Percentiles rank a stretch among this genome's conserved stretches.
phyloP scores from a whole-genome alignment of 2,329 filamentous ascomycete genomes.

The Sarocladium kiliense region DNA sequence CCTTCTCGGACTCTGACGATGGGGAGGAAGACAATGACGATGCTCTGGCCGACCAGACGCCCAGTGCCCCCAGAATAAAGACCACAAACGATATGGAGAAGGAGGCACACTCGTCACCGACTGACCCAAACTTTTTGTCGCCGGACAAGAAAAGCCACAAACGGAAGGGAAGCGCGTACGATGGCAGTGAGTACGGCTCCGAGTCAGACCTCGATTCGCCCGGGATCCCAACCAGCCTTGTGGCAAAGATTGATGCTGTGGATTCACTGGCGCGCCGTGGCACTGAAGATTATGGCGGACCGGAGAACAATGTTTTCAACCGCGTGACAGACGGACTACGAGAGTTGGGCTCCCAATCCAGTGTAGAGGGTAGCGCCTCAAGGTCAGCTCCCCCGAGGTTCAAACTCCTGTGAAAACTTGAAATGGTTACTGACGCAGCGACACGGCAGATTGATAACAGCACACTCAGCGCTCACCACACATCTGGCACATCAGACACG shows the following conservation, averaged over 20 bases:
- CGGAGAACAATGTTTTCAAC: conserved; percentile 61
- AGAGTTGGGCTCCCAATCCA: conserved; percentile 68
- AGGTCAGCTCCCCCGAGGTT: conserved; percentile 43
- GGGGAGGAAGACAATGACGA: conserved; percentile 47
- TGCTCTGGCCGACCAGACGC: conserved; percentile 16
- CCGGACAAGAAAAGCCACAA: conserved; percentile 41
- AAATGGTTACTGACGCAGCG: not conserved
- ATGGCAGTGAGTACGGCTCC: conserved; percentile 70
- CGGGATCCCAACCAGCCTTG: conserved; percentile 61
- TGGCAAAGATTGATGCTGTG: conserved; percentile 66
- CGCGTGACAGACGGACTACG: conserved; percentile 65
- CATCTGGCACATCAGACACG: conserved; percentile 73
- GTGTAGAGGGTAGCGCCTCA: conserved; percentile 66
- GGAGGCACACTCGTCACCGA: conserved; percentile 12
- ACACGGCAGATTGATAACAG: conserved; percentile 61
- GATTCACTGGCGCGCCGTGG: conserved; percentile 64
- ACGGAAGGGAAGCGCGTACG: conserved; percentile 55
- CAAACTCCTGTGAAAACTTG: not conserved
- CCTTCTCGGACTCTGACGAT: conserved; percentile 61
- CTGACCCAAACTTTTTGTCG: conserved; percentile 29
- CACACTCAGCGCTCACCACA: conserved; percentile 68
- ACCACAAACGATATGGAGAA: conserved; percentile 9
- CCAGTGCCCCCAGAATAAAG: not conserved
- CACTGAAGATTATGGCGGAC: conserved; percentile 60
- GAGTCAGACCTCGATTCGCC: conserved; percentile 65